Evolutionary conservation across 75 land plant genomes (phyloP).

Genomic region (Sequoiadendron giganteum): DNA sequence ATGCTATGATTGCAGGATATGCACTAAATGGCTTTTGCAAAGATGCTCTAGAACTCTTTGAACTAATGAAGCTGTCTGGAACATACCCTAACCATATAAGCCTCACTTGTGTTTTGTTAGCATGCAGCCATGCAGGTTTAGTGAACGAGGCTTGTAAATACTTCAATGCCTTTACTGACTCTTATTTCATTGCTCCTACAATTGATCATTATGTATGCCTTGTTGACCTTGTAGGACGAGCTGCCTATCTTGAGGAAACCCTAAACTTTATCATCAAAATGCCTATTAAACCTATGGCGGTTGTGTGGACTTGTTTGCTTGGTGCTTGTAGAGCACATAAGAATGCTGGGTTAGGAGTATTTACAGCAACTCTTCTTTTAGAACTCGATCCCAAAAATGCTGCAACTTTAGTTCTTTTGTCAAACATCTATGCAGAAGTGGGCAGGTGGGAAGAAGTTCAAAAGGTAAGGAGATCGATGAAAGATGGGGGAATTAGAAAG

Average conservation of each 20-base stretch:
- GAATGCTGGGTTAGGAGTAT: slow-evolving; percentile 2
- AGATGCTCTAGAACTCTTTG: slow-evolving; percentile 14
- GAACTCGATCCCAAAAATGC: slow-evolving; percentile 26
- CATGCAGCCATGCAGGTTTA: slow-evolving; percentile 31
- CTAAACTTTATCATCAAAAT: slow-evolving; percentile 15
- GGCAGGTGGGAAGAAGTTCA: slow-evolving; percentile 19
- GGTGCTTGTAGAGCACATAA: slow-evolving; percentile 24
- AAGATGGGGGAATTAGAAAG: slow-evolving; percentile 11
- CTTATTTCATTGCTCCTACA: slow-evolving; percentile 18
- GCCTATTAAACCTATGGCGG: slow-evolving; percentile 14
- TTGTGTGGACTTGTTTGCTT: slow-evolving; percentile 22
- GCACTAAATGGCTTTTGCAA: background rate
- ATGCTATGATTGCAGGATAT: slow-evolving; percentile 19
- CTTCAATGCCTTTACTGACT: slow-evolving; percentile 11
- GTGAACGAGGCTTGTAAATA: slow-evolving; percentile 15
- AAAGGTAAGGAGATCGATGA: slow-evolving; percentile 20
- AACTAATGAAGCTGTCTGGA: slow-evolving; percentile 10
- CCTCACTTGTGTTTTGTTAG: slow-evolving; percentile 21
- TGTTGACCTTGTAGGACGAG: slow-evolving; percentile 31
- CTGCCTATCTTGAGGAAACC: slow-evolving; percentile 22
- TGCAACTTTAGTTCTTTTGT: slow-evolving; percentile 23
- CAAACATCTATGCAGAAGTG: slow-evolving; percentile 22
- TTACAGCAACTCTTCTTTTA: slow-evolving; percentile 15
- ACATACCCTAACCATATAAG: slow-evolving; percentile 20
- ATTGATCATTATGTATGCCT: slow-evolving; percentile 28